Base-by-base conservation (phyloP, 164 flowering plant genomes). In the Akebia trifoliata region DNA sequence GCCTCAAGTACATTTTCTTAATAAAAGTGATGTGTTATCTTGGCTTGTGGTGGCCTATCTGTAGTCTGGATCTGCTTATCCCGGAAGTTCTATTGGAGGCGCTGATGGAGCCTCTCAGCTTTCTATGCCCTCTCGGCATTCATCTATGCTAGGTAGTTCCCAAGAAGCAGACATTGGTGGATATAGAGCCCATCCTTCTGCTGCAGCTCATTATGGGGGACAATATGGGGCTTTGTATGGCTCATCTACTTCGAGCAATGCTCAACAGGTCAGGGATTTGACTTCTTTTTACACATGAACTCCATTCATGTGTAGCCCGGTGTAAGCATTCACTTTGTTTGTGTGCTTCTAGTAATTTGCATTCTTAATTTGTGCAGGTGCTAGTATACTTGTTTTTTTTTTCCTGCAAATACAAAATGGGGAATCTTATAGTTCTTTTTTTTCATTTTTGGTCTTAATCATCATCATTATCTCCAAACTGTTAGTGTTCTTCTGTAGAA, bases 141-240 rank as follows among this genome's bases (percentile, higher is more conserved):
- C 82, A 9, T 57, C 90, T 28, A 69, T 84, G 65, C 49, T 78
- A 20, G 75, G 81, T 59, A 69, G 65, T 70, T 67, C 78, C 38
- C 86, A 83, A 54, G 96, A 86, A 49, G 71, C 79, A 7, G 95
- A 89, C 24, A 59, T 73, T 60, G 71, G 79, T 74, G 87, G 77
- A 25, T 85, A 82, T 60, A 78, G 96, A 64, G 58, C 65, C 53
- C 84, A 78, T 68, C 42, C 81, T 53, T 70, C 88, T 6, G 60
- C 79, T 52, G 56, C 81, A 5, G 57, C 77, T 57, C 86, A 76
- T 56, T 89, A 81, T 71, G 97, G 86, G 42, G 90, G 90, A 5
- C 96, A 84, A 48, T 90, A 93, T 70, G 69, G 76, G 48, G 71
- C 85, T 43, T 65, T 83, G 2, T 92, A 92, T 76, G 82, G 87